Evolutionary conservation across 257 asterid species (phyloP).

Genomic region (Marsdenia floribunda): DNA sequence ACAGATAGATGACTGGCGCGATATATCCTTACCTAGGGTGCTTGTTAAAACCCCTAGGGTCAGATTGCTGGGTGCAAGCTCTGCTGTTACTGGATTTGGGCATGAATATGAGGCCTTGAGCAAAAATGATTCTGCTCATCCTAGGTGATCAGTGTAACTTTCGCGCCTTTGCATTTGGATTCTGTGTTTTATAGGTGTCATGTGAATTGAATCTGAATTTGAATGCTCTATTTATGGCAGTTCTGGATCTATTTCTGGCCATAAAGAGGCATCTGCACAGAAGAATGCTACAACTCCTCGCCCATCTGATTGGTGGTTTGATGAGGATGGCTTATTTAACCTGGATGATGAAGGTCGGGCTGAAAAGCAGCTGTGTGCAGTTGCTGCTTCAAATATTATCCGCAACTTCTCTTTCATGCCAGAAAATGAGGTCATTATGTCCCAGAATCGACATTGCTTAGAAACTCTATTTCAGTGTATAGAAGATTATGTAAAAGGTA

Average conservation of each 20-base stretch:
- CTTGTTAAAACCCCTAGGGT: conserved; percentile 67
- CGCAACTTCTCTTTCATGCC: conserved; percentile 98
- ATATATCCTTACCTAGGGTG: conserved; percentile 82
- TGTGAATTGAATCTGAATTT: conserved; percentile 5
- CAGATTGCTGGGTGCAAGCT: conserved; percentile 64
- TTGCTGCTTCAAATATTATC: conserved; percentile 85
- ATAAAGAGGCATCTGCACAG: conserved; percentile 53
- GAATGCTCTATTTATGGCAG: conserved; percentile 27
- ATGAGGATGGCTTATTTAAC: conserved; percentile 94
- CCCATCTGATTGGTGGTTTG: conserved; percentile 93
- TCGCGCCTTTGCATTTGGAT: neutral
- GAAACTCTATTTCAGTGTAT: conserved; percentile 90
- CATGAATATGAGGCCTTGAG: conserved; percentile 60
- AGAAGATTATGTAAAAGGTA: conserved; percentile 87
- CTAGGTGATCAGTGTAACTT: conserved; percentile 36
- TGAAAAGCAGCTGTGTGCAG: conserved; percentile 92
- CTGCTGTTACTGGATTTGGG: conserved; percentile 87
- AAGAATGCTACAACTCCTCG: conserved; percentile 44
- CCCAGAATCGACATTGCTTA: conserved; percentile 87
- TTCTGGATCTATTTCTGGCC: conserved; percentile 51
- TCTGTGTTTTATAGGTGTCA: conserved; percentile 13
- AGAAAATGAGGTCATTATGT: conserved; percentile 92
- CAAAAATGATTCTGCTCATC: conserved; percentile 55
- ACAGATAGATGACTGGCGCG: conserved; percentile 99
- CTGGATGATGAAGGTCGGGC: conserved; percentile 85